These are phyloP conservation scores for Batrachochytrium dendrobatidis DNA, from an alignment of 371 early-diverging fungal genomes.

Conservation along the genomic window DNA sequence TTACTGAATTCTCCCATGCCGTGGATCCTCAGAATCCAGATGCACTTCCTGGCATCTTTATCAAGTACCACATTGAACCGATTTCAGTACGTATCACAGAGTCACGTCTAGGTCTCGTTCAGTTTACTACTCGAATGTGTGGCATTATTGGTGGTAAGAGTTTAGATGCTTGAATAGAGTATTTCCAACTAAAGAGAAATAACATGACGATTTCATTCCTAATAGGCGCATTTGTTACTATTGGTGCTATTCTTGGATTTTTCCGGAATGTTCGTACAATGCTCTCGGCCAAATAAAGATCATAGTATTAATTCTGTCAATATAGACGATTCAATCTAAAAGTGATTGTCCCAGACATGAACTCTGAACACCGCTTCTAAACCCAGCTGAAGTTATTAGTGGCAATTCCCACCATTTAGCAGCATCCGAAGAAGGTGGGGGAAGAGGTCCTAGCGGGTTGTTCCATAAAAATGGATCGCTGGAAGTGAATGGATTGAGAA, in stretches of 20 bases:
- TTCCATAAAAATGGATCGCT: neutral
- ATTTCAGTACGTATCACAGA: constrained; percentile 75
- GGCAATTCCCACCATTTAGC: constrained; percentile 18
- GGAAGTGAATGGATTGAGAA: neutral
- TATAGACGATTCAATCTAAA: too few relatives aligned
- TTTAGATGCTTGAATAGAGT: neutral
- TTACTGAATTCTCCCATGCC: constrained; percentile 54
- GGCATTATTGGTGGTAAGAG: constrained; percentile 75
- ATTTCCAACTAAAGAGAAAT: neutral
- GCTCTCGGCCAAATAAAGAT: too few relatives aligned
- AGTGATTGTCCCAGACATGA: too few relatives aligned
- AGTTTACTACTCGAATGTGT: constrained; percentile 77
- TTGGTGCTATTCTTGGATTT: constrained; percentile 5
- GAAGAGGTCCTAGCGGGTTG: constrained; percentile 9
- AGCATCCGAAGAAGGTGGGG: constrained; percentile 17
- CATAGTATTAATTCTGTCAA: too few relatives aligned
- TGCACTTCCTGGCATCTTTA: constrained; percentile 63
- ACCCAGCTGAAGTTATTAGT: too few relatives aligned
- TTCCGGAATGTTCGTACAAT: too few relatives aligned
- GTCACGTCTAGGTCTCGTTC: constrained; percentile 49
- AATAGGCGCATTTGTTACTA: constrained; percentile 4
- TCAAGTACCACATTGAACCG: constrained; percentile 88
- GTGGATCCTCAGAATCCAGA: constrained; percentile 30
- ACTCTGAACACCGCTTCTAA: too few relatives aligned
- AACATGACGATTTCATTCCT: neutral